Evolutionary conservation across 2,329 filamentous ascomycete species (phyloP).

Genomic region (Fusarium sp.): DNA sequence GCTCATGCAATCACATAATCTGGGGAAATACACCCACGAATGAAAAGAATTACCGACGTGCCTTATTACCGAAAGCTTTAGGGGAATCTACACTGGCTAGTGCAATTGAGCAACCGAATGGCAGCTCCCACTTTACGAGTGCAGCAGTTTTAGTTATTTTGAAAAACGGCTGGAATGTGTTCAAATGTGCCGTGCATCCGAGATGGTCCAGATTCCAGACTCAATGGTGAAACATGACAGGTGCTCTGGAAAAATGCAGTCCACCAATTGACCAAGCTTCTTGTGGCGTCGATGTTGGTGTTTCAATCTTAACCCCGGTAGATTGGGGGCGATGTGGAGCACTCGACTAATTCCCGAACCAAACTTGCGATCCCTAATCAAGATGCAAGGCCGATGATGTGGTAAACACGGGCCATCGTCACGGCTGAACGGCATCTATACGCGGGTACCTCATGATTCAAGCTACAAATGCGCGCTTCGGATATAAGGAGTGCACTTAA

Average conservation of each 20-base stretch:
- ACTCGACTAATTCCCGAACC: background rate
- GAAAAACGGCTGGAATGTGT: background rate
- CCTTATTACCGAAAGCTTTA: background rate
- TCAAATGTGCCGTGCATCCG: conserved; percentile 15
- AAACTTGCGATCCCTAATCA: conserved; percentile 10
- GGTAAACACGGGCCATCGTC: background rate
- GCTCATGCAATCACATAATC: background rate
- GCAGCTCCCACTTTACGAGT: background rate
- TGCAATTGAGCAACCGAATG: too few relatives aligned
- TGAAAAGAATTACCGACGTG: background rate
- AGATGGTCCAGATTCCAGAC: background rate
- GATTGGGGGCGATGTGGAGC: conserved; percentile 9
- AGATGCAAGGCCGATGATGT: background rate
- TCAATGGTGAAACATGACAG: conserved; percentile 22
- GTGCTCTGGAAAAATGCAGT: conserved; percentile 3
- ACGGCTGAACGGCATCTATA: conserved; percentile 15
- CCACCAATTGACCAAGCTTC: conserved; percentile 10
- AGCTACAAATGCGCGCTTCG: background rate
- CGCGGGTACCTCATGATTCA: background rate
- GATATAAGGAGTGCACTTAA: background rate
- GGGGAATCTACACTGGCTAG: background rate
- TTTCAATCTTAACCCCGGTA: conserved; percentile 10
- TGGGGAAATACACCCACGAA: background rate
- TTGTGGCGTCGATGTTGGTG: background rate
- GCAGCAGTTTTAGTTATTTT: background rate